Percentiles rank a stretch among this genome's conserved stretches.
phyloP scores from a whole-genome alignment of 352 stramenopile species.

The Globisporangium paddicum region DNA sequence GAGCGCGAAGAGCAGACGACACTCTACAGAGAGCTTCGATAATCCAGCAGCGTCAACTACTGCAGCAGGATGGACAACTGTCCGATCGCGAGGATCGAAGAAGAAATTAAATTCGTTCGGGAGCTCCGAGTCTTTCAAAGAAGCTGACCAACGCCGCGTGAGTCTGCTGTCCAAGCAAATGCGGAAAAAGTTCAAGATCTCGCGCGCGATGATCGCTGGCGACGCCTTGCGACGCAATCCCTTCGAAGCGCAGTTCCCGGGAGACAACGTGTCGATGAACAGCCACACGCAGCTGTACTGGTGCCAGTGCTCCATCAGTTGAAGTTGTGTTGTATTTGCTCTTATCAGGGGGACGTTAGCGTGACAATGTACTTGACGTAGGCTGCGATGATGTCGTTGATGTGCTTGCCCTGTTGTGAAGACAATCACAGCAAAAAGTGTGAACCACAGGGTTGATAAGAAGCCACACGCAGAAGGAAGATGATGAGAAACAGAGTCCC shows the following conservation, averaged over 20 bases:
- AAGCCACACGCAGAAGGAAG: background rate
- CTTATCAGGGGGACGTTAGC: conserved; percentile 9
- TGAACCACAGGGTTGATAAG: background rate
- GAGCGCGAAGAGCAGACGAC: conserved; percentile 2
- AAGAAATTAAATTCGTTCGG: background rate
- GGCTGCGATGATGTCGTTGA: conserved; percentile 47
- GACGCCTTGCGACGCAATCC: conserved; percentile 27
- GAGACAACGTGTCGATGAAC: background rate
- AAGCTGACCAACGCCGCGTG: conserved; percentile 14
- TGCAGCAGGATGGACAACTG: background rate
- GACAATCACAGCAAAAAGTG: background rate
- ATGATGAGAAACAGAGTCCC: background rate
- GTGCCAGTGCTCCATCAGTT: conserved; percentile 59
- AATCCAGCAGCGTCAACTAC: background rate
- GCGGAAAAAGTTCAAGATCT: conserved; percentile 44
- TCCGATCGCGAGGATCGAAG: background rate
- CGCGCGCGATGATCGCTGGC: conserved; percentile 19
- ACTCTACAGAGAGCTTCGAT: background rate
- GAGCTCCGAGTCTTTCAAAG: conserved; percentile 13
- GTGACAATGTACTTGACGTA: conserved; percentile 55
- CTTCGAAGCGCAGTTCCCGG: conserved; percentile 25
- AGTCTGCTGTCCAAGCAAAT: conserved; percentile 45
- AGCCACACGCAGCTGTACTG: conserved; percentile 32
- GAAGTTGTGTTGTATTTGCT: conserved; percentile 5
- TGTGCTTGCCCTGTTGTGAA: conserved; percentile 32